Percentiles rank a stretch among this genome's conserved stretches.
Conservation (phyloP, 2,329 filamentous ascomycete species). For the Fusarium circinatum region DNA sequence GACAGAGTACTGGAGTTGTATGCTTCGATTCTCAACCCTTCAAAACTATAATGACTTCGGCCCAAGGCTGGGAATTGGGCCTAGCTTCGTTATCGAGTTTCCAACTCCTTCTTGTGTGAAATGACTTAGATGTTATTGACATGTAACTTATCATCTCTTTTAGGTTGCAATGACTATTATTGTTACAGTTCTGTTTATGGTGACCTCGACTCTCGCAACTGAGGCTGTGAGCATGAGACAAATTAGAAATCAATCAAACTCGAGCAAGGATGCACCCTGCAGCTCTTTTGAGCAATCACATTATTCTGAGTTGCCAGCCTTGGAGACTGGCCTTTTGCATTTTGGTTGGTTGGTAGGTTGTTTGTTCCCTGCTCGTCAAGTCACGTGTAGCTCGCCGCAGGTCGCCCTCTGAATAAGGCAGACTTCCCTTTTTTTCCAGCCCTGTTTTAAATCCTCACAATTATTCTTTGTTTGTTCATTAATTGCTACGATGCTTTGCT, state of each 20-base stretch:
- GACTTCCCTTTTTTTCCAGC: neutral
- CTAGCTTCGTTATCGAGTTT: neutral
- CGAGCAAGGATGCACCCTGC: neutral
- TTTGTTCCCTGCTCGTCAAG: neutral
- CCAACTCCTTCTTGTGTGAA: accelerated
- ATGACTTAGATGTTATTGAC: accelerated
- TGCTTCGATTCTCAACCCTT: neutral
- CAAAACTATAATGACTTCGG: neutral
- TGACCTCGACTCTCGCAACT: neutral
- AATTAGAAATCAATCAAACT: accelerated
- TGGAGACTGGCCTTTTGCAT: neutral
- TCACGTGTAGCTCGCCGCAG: neutral
- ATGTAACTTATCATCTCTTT: neutral
- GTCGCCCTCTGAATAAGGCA: neutral
- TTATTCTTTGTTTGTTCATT: accelerated
- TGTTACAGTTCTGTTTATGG: neutral
- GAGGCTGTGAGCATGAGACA: neutral
- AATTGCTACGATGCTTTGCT: accelerated
- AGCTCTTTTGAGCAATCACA: neutral
- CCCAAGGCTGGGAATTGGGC: neutral
- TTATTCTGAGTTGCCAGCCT: neutral
- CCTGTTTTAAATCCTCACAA: neutral
- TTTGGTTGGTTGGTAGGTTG: neutral
- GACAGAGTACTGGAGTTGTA: neutral
- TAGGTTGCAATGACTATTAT: neutral